Evolutionary conservation across 1,139 yeast species (phyloP).

Genomic region (Lodderomyces oxycetoniae): DNA sequence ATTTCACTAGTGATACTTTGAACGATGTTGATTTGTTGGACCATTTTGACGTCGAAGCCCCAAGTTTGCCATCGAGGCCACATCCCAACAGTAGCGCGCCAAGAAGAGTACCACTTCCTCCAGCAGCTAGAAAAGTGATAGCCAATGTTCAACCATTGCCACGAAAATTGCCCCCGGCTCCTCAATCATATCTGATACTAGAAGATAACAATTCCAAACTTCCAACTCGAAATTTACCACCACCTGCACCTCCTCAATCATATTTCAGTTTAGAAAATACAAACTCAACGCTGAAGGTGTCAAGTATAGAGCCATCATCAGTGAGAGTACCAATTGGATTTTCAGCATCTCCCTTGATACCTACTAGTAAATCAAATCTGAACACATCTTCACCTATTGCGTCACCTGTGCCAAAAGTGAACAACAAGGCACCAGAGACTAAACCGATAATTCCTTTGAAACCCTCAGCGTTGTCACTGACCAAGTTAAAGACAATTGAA

Average conservation of each 20-base stretch:
- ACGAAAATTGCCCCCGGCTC: conserved; percentile 4
- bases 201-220: neutral
- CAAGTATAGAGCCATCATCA: too few species aligned
- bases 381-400: conserved; percentile 18
- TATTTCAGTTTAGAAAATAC: too few species aligned
- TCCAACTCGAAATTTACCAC: too few species aligned
- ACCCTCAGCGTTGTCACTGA: conserved; percentile 25
- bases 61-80: conserved; percentile 20
- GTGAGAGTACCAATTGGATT: conserved; percentile 39
- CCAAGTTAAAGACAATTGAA: conserved; percentile 11
- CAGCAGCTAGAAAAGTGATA: conserved; percentile 16
- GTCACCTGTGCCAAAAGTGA: conserved; percentile 9
- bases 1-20: conserved; percentile 28
- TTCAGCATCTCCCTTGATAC: conserved; percentile 37
- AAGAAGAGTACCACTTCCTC: conserved; percentile 35
- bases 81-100: conserved; percentile 17
- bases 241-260: too few species aligned
- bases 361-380: conserved; percentile 30
- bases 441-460: conserved; percentile 38
- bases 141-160: neutral
- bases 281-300: too few species aligned
- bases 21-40: conserved; percentile 38
- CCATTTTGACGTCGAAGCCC: conserved; percentile 21
- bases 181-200: neutral
- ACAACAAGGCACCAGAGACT: conserved; percentile 6